Percentiles rank a stretch among this genome's conserved stretches.
phyloP scores from a whole-genome alignment of 139 green algal genomes.

The Closterium sp. region DNA sequence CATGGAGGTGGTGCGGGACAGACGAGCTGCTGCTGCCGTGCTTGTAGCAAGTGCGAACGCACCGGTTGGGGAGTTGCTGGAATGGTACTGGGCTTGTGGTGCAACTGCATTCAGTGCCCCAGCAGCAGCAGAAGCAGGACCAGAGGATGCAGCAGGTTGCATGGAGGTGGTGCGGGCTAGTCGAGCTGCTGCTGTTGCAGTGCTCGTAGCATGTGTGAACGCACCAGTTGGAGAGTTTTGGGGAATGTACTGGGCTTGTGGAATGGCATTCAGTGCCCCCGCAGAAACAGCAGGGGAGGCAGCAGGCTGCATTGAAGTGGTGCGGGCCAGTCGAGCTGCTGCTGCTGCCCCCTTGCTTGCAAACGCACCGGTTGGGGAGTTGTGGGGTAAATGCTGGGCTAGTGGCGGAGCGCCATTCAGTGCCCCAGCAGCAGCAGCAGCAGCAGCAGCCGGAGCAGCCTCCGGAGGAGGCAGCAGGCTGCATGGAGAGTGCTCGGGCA shows the following conservation, averaged over 20 bases:
- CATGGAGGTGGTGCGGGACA: no score
- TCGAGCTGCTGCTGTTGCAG: neutral
- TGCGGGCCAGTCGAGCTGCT: no score
- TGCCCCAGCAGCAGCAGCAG: neutral
- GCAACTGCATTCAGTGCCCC: neutral
- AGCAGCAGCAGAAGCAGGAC: neutral
- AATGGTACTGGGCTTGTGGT: neutral
- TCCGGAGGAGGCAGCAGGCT: neutral
- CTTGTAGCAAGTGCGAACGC: neutral
- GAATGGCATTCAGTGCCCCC: neutral
- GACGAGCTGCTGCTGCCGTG: no score
- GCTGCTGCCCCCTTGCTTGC: no score
- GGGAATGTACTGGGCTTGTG: neutral
- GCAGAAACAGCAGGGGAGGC: neutral
- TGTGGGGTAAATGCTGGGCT: neutral
- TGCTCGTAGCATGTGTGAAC: neutral
- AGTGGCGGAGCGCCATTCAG: neutral
- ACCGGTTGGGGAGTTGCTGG: neutral
- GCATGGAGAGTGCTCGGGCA: no score
- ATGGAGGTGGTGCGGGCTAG: neutral
- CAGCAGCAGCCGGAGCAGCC: neutral
- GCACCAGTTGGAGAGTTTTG: neutral
- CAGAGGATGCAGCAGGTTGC: neutral
- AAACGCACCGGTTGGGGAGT: neutral
- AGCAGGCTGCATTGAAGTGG: neutral